Conservation (phyloP, 2,329 filamentous ascomycete genomes). For the Elsinoe perseae region DNA sequence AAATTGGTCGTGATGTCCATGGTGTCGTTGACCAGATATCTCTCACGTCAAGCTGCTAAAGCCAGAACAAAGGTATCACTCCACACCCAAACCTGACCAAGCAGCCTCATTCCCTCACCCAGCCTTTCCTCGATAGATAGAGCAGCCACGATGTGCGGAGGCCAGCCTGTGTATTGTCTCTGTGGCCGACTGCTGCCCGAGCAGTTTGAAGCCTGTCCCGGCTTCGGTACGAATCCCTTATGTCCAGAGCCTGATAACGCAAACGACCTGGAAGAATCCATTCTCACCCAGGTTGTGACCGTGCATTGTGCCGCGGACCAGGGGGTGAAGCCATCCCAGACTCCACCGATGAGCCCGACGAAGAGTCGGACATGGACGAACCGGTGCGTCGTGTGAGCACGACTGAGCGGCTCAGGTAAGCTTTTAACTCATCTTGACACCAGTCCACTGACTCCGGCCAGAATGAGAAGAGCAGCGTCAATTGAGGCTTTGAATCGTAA, state of each 20-base stretch:
- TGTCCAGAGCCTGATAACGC: neutral
- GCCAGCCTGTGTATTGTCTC: slow-evolving; percentile 1
- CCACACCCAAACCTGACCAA: neutral
- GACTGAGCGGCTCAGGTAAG: neutral
- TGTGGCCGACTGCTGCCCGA: neutral
- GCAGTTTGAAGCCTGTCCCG: neutral
- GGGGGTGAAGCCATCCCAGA: too few relatives aligned
- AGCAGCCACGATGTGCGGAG: neutral
- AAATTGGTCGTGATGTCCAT: neutral
- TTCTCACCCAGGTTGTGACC: neutral
- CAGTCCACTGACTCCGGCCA: neutral
- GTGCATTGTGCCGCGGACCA: neutral
- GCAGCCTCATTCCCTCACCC: neutral
- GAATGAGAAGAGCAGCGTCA: too few relatives aligned
- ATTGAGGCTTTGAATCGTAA: too few relatives aligned
- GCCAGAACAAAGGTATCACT: neutral
- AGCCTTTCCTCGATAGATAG: neutral
- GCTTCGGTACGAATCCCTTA: neutral
- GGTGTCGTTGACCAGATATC: neutral
- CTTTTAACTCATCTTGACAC: too few relatives aligned
- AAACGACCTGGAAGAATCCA: neutral
- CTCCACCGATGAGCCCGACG: too few relatives aligned
- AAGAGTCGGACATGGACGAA: neutral
- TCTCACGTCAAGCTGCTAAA: neutral
- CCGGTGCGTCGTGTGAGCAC: neutral